A percentile compares a stretch with the other conserved stretches of the same genome.
phyloP scores from a whole-genome alignment of 83 land plant species.

The Isoetes engelmannii region DNA sequence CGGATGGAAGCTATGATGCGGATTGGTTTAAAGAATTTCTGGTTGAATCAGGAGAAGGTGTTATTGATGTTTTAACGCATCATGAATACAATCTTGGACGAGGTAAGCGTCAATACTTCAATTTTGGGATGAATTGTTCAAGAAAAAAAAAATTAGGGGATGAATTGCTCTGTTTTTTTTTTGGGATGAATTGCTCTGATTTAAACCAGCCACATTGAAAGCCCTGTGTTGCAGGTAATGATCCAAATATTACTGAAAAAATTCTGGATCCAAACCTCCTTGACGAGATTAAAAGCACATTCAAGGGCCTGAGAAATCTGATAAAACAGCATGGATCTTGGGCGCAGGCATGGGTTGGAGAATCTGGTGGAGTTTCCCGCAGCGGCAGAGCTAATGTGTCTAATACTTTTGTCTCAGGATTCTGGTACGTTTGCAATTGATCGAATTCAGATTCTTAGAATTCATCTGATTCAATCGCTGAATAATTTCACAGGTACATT shows the following conservation, averaged over 20 bases:
- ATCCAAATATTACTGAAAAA: not conserved
- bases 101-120: not conserved
- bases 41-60: not conserved
- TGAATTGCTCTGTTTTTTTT: not conserved
- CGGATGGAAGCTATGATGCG: constrained; percentile 6
- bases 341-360: constrained; percentile 9
- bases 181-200: not conserved
- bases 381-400: not conserved
- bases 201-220: not conserved
- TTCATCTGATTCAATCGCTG: not conserved
- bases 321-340: not conserved
- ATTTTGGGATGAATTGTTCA: too few relatives aligned
- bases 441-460: not conserved
- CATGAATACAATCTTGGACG: constrained; percentile 11
- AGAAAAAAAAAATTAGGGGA: not conserved
- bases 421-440: not conserved
- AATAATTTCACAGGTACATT: constrained; percentile 7
- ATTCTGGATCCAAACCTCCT: not conserved
- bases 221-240: not conserved
- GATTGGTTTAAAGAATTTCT: constrained; percentile 3
- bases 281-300: not conserved
- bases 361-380: constrained; percentile 7
- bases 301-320: not conserved
- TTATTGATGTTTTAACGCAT: not conserved
- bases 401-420: constrained; percentile 6